phyloP scores from a whole-genome alignment of 208 protist genomes.

The Leishmania gerbilli region DNA sequence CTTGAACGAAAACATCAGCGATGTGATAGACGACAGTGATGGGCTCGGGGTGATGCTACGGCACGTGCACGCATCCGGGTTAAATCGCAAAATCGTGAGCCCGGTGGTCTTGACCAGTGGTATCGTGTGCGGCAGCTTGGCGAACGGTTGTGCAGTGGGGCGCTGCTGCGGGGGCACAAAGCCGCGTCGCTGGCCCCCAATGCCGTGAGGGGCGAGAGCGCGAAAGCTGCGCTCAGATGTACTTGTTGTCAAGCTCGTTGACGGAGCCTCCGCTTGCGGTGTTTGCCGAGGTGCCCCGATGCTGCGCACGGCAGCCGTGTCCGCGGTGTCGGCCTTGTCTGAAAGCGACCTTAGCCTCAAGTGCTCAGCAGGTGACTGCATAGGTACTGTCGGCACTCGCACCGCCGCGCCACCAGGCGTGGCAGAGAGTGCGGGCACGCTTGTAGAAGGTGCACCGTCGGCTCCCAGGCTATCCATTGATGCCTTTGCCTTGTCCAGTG shows the following conservation, averaged over 20 bases:
- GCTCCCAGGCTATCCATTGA: background rate
- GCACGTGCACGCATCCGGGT: background rate
- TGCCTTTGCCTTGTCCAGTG: slow-evolving; percentile 23
- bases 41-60: slow-evolving; percentile 9
- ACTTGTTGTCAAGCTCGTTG: background rate
- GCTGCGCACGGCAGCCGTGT: background rate
- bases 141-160: background rate
- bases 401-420: slow-evolving; percentile 45
- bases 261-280: background rate
- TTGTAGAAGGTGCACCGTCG: background rate
- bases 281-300: background rate
- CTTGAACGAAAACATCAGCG: slow-evolving; percentile 21
- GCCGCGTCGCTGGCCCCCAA: slow-evolving; percentile 13
- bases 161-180: slow-evolving; percentile 35
- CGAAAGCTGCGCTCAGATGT: background rate
- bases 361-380: slow-evolving; percentile 11
- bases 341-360: background rate
- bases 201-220: background rate
- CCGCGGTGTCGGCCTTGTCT: slow-evolving; percentile 1
- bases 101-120: background rate
- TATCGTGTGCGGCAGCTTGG: background rate
- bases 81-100: slow-evolving; percentile 15
- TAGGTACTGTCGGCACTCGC: slow-evolving; percentile 26
- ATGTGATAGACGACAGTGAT: slow-evolving; percentile 12
- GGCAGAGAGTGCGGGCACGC: slow-evolving; percentile 44